These are phyloP conservation scores for Trichomonas vaginalis DNA, from an alignment of 208 protist species.

Conservation along the genomic window DNA sequence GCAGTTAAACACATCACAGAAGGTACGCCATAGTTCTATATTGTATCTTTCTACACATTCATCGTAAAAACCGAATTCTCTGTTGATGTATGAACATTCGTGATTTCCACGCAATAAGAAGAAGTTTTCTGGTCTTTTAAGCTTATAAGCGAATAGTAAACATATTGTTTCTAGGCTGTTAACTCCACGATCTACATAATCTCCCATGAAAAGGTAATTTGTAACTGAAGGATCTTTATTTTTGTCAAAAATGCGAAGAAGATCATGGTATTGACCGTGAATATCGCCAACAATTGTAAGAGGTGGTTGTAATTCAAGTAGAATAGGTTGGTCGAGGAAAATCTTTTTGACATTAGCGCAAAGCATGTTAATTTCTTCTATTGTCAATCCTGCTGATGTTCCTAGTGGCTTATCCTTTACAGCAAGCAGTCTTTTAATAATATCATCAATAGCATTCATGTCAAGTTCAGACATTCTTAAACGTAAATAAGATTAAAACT, in stretches of 20 bases:
- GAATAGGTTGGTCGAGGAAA: conserved; percentile 3
- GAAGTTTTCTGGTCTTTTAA: neutral
- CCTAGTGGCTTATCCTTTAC: neutral
- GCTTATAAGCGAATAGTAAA: neutral
- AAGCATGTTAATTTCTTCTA: neutral
- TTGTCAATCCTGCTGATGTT: neutral
- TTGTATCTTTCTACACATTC: conserved; percentile 52
- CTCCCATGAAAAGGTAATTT: neutral
- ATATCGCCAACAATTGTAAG: neutral
- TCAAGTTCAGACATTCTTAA: too few relatives aligned
- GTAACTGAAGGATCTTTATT: neutral
- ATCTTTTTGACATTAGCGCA: neutral
- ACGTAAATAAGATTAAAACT: too few relatives aligned
- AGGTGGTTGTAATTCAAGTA: neutral
- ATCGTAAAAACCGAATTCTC: conserved; percentile 90
- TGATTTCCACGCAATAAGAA: conserved; percentile 32
- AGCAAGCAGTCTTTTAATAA: neutral
- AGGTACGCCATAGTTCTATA: conserved; percentile 77
- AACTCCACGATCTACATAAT: neutral
- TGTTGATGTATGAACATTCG: conserved; percentile 1
- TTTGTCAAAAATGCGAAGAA: neutral
- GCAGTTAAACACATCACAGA: conserved; percentile 98
- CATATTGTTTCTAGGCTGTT: neutral
- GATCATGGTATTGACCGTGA: conserved; percentile 1
- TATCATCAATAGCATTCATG: neutral